These are phyloP conservation scores for Silybum marianum DNA, from an alignment of 129 eudicot genomes.

Conservation along the genomic window DNA sequence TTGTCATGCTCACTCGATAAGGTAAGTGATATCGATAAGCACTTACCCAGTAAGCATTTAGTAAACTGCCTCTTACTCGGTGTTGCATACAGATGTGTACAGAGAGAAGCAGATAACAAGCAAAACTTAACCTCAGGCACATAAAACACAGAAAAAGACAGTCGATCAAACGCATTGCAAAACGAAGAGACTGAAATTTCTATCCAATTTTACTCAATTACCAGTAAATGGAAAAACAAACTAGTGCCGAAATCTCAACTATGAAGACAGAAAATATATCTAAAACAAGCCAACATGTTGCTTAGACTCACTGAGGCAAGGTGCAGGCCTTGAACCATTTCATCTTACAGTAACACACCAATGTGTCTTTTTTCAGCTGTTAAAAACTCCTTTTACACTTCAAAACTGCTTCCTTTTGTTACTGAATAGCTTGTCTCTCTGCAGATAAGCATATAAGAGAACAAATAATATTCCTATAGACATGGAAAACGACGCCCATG, in stretches of 20 bases:
- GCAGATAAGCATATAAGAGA: constrained; percentile 58
- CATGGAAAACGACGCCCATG: constrained; percentile 70
- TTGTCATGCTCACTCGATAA: too few species aligned
- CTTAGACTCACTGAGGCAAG: constrained; percentile 12
- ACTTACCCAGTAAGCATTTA: too few species aligned
- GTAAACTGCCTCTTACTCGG: neutral
- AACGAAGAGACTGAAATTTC: neutral
- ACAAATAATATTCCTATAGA: constrained; percentile 57
- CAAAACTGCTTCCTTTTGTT: constrained; percentile 93
- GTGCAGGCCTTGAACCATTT: constrained; percentile 32
- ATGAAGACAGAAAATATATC: constrained; percentile 28
- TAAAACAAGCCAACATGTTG: constrained; percentile 24
- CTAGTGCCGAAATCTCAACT: constrained; percentile 26
- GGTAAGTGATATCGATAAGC: too few species aligned
- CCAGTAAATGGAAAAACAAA: constrained; percentile 20
- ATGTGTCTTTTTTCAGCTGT: constrained; percentile 33
- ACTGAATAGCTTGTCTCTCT: constrained; percentile 73
- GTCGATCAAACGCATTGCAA: constrained; percentile 27
- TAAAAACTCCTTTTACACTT: constrained; percentile 34
- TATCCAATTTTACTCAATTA: constrained; percentile 27
- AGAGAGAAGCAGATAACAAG: neutral
- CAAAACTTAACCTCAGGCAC: neutral
- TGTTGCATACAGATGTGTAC: neutral
- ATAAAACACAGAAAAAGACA: neutral
- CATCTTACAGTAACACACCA: constrained; percentile 51